Evolutionary conservation across 371 early-diverging fungal genomes (phyloP), one percentile per base, ranked within the genome.

Genomic region (Coemansia sp.): DNA sequence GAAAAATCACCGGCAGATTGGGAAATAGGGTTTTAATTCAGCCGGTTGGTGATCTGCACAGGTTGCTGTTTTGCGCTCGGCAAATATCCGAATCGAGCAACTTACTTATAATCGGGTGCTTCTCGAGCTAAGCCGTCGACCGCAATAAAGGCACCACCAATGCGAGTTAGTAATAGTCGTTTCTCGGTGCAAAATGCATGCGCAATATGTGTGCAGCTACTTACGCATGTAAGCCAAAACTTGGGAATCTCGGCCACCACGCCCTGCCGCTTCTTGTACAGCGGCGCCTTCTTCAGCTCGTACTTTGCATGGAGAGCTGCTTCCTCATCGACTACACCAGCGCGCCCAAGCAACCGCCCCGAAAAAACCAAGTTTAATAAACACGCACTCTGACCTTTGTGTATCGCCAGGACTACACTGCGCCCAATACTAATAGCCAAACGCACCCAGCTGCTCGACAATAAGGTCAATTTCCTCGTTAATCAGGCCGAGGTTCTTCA

Each of bases 211-310:
- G 9, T 7, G 10, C 39, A 38, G 5, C 10, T 39, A 76, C 77
- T 77, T 77, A 77, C 77, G 41, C 74, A 79, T 62, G 73, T 79
- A 42, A 65, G 65, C 79, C 79, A 79, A 47, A 79, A 79, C 43
- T 74, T 79, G 16, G 77, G 77, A 34, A 76, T 78, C 11, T 69
- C 62, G 50, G 55, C 63, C 48, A 79, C 74, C 30, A 78, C 62
- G 6, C 50, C 62, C 42, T 67, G 55, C 53, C 79, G 79, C 78
- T 78, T 64, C 63, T 71, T 66, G 66, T 79, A 79, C 40, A 79
- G 63, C 7, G 62, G 49, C 7, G 79, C 68, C 62, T 79, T 79
- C 38, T 68, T 67, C 4, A 64, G 67, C 63, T 79, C 79, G 55
- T 79, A 77, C 47, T 77, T 72, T n/a, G 79, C 79, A 31, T 78